Percentiles rank a stretch among this genome's conserved stretches.
Evolutionary conservation across 2,329 filamentous ascomycete genomes (phyloP).

Genomic region (Botrytis pseudocinerea): DNA sequence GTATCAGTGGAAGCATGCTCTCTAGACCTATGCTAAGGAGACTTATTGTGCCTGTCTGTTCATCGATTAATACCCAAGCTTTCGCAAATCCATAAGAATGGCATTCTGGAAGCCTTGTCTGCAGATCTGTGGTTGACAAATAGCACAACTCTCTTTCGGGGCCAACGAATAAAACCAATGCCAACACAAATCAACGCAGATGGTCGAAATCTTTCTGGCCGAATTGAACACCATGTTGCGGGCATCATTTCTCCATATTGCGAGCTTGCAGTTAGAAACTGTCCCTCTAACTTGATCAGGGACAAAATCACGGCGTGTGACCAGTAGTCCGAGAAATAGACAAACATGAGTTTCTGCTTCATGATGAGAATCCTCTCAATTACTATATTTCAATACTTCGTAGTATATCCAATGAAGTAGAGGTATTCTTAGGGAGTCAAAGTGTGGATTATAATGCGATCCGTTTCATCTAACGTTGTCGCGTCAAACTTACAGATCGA

Average conservation of each 20-base stretch:
- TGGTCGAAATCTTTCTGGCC: background rate
- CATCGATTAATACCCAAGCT: background rate
- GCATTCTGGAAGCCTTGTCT: background rate
- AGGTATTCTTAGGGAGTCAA: background rate
- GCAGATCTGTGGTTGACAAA: background rate
- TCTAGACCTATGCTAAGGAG: background rate
- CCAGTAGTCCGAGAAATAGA: background rate
- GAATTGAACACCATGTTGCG: background rate
- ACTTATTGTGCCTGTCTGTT: too few relatives aligned
- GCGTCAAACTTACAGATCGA: background rate
- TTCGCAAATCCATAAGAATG: background rate
- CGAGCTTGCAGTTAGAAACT: background rate
- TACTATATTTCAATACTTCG: background rate
- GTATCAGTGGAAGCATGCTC: too few relatives aligned
- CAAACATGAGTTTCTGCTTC: background rate
- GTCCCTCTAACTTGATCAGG: background rate
- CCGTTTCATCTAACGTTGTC: background rate
- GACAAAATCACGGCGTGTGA: too few relatives aligned
- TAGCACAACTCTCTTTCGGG: background rate
- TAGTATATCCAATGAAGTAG: background rate
- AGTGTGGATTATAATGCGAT: background rate
- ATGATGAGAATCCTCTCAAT: background rate
- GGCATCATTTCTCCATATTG: too few relatives aligned
- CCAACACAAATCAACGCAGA: background rate
- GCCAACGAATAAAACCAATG: background rate